Percentiles rank a stretch among this genome's conserved stretches.
These are phyloP conservation scores for Coemansia sp. DNA, from an alignment of 192 early-diverging fungal species.

Conservation along the genomic window DNA sequence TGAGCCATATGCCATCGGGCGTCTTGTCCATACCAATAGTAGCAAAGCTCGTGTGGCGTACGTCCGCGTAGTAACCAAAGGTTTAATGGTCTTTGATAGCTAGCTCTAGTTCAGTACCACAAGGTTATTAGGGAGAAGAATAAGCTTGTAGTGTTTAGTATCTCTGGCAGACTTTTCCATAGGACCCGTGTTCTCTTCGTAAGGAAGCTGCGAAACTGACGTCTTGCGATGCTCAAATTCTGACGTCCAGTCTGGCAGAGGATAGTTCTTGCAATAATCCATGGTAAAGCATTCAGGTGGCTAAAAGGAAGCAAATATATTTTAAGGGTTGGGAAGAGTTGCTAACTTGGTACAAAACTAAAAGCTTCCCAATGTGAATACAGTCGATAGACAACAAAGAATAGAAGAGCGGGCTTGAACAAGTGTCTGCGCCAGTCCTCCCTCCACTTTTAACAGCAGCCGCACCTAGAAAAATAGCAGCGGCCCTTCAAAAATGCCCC, in stretches of 20 bases:
- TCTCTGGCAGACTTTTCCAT: conserved; percentile 59
- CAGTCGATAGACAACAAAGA: not conserved
- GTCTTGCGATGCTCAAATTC: conserved; percentile 11
- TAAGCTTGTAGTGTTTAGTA: conserved; percentile 59
- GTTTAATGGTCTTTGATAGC: conserved; percentile 1
- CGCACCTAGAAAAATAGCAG: not conserved
- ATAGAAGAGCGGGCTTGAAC: not conserved
- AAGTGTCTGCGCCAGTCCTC: not conserved
- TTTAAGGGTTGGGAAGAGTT: not conserved
- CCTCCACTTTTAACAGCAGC: not conserved
- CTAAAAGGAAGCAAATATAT: not conserved
- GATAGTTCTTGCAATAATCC: conserved; percentile 6
- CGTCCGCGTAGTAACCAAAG: not conserved
- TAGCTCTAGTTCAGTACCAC: conserved; percentile 27
- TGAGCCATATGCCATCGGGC: conserved; percentile 18
- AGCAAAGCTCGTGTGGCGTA: not conserved
- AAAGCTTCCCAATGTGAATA: not conserved
- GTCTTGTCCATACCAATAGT: conserved; percentile 8
- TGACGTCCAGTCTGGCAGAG: conserved; percentile 9
- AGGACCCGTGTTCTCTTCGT: not conserved
- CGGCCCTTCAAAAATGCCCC: not conserved
- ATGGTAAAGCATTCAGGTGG: not conserved
- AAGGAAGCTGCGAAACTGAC: not conserved
- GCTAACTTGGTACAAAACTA: not conserved
- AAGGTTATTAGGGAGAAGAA: conserved; percentile 62